Evolutionary conservation across 345 rosid genomes (phyloP).

Genomic region (Schrenkiella parvula): DNA sequence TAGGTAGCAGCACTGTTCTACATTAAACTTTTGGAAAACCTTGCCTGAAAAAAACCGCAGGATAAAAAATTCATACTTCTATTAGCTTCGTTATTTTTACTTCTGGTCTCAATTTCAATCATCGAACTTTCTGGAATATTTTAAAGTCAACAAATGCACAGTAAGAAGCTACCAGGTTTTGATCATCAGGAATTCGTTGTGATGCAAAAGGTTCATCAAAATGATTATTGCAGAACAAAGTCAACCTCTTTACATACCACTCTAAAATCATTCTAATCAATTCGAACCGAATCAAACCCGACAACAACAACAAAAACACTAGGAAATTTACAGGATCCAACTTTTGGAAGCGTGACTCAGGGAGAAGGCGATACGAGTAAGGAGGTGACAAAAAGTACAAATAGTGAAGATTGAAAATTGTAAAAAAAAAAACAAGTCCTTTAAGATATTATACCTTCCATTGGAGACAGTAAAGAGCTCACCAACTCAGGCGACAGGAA

Average conservation of each 20-base stretch:
- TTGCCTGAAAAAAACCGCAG: slow-evolving; percentile 70
- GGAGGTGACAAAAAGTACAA: background rate
- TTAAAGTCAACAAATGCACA: background rate
- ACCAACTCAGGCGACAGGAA: background rate
- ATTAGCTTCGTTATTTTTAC: slow-evolving; percentile 35
- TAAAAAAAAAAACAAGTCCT: background rate
- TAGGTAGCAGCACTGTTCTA: slow-evolving; percentile 54
- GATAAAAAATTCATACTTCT: slow-evolving; percentile 50
- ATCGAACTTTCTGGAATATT: background rate
- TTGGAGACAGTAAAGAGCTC: slow-evolving; percentile 18
- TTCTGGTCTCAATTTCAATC: background rate
- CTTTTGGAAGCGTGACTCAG: background rate
- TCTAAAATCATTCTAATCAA: background rate
- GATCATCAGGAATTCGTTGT: background rate
- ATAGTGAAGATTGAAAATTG: background rate
- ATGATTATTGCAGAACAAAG: background rate
- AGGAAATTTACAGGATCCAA: background rate
- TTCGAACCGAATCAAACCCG: background rate
- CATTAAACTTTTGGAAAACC: slow-evolving; percentile 68
- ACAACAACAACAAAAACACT: background rate
- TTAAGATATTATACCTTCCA: slow-evolving; percentile 17
- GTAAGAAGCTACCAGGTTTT: background rate
- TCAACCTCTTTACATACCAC: background rate
- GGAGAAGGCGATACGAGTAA: background rate
- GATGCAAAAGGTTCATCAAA: background rate